A percentile compares a stretch with the other conserved stretches of the same genome.
phyloP scores from a whole-genome alignment of 495 filamentous ascomycete genomes.

The Eremomyces bilateralis region DNA sequence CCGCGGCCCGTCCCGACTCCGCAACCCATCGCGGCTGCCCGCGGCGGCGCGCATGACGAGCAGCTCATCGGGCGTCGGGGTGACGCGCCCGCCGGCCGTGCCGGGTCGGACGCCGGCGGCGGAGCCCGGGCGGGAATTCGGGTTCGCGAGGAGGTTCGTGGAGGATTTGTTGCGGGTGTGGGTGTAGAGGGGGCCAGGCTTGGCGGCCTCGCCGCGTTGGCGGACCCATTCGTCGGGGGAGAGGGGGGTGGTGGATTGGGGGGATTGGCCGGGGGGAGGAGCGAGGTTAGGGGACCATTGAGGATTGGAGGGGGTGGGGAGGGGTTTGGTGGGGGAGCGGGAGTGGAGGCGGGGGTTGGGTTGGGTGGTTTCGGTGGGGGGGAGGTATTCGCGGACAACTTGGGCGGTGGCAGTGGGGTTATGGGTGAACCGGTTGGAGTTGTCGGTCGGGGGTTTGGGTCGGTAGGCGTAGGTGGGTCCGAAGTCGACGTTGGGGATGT shows the following conservation, averaged over 20 bases:
- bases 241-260: conserved; percentile 18
- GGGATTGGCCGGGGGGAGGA: neutral
- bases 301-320: conserved; percentile 10
- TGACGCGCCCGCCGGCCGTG: conserved; percentile 6
- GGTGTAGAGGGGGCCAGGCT: no score
- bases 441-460: conserved; percentile 22
- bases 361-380: neutral
- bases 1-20: no score
- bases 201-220: conserved; percentile 35
- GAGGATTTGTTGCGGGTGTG: conserved; percentile 16
- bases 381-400: conserved; percentile 20
- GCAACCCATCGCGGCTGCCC: no score
- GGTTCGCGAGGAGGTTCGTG: conserved; percentile 18
- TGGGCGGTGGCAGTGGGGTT: no score
- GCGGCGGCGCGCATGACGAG: conserved; percentile 10
- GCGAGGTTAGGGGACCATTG: conserved; percentile 53
- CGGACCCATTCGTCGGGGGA: conserved; percentile 72
- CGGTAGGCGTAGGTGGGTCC: conserved; percentile 43
- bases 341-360: neutral
- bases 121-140: conserved; percentile 32
- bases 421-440: no score
- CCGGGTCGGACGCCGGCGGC: conserved; percentile 17
- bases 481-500: conserved; percentile 67
- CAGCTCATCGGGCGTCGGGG: no score
- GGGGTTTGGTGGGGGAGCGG: neutral